Conservation (phyloP, 2,329 filamentous ascomycete species). For the Colletotrichum somersetense region DNA sequence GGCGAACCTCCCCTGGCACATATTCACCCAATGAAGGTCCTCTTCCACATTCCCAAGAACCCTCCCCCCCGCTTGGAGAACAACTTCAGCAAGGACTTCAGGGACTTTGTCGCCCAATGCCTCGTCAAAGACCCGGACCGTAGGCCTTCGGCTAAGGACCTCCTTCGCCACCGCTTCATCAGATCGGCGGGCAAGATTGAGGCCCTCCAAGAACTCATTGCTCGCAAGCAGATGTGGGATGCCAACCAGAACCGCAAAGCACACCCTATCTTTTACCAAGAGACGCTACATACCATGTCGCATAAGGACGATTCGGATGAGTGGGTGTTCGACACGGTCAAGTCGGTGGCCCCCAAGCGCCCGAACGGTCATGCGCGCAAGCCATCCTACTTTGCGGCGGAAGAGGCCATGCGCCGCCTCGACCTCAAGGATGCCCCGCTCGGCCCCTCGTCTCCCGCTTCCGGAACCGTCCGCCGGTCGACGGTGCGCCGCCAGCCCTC, state of each 20-base stretch:
- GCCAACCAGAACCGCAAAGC: conserved; percentile 76
- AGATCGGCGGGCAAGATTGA: conserved; percentile 89
- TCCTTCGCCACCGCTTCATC: conserved; percentile 91
- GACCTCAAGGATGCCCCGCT: conserved; percentile 72
- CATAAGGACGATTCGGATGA: conserved; percentile 80
- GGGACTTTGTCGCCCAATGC: conserved; percentile 92
- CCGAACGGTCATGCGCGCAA: conserved; percentile 66
- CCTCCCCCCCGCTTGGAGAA: conserved; percentile 87
- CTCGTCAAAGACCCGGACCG: conserved; percentile 92
- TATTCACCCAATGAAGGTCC: conserved; percentile 92
- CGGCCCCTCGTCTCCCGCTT: conserved; percentile 66
- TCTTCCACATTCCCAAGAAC: conserved; percentile 92
- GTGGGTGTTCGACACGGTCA: conserved; percentile 97
- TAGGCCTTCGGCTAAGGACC: conserved; percentile 85
- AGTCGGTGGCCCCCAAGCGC: conserved; percentile 74
- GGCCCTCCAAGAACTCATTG: conserved; percentile 86
- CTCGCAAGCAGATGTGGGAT: conserved; percentile 85
- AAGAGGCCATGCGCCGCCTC: conserved; percentile 71
- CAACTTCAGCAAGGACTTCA: conserved; percentile 89
- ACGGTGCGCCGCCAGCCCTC: conserved; percentile 67
- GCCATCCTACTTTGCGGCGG: conserved; percentile 68
- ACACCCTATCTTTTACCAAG: conserved; percentile 90
- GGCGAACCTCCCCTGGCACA: conserved; percentile 90
- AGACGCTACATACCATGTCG: conserved; percentile 82
- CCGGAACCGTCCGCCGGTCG: conserved; percentile 69